These are phyloP conservation scores for Aspergillus calidoustus DNA, from an alignment of 2,329 filamentous ascomycete species.

Conservation along the genomic window DNA sequence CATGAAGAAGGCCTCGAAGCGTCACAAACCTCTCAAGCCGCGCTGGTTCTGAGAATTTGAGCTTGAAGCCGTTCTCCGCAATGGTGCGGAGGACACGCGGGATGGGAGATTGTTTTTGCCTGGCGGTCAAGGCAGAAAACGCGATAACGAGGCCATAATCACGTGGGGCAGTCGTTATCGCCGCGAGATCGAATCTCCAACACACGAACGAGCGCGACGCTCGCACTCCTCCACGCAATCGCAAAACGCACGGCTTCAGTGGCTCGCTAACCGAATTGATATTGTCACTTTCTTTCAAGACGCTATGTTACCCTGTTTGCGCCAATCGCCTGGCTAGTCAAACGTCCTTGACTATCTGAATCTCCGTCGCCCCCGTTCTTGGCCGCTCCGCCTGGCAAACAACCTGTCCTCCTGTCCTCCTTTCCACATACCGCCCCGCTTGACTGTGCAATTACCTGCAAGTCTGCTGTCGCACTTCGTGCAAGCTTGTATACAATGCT, in stretches of 20 bases:
- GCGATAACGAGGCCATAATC: background rate
- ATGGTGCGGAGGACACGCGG: conserved; percentile 1
- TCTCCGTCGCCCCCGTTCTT: conserved; percentile 17
- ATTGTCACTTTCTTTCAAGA: conserved; percentile 6
- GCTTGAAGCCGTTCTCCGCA: background rate
- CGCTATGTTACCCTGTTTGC: conserved; percentile 28
- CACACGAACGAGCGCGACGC: background rate
- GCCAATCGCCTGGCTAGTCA: conserved; percentile 19
- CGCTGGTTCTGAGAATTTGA: background rate
- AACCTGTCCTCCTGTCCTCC: conserved; percentile 22
- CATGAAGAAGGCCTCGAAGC: background rate
- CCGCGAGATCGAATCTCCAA: background rate
- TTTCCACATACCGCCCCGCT: conserved; percentile 17
- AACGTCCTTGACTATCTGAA: conserved; percentile 27
- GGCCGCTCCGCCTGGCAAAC: conserved; percentile 16
- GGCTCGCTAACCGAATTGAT: background rate
- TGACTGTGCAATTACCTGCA: conserved; percentile 9
- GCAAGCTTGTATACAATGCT: conserved; percentile 36
- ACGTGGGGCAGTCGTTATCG: conserved; percentile 17
- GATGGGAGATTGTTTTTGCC: background rate
- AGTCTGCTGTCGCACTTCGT: conserved; percentile 18
- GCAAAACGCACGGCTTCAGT: background rate
- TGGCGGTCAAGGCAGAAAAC: background rate
- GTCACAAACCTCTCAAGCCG: background rate
- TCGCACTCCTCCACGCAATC: background rate